phyloP scores from a whole-genome alignment of 2,329 filamentous ascomycete species.

The Fusarium oligoseptatum region DNA sequence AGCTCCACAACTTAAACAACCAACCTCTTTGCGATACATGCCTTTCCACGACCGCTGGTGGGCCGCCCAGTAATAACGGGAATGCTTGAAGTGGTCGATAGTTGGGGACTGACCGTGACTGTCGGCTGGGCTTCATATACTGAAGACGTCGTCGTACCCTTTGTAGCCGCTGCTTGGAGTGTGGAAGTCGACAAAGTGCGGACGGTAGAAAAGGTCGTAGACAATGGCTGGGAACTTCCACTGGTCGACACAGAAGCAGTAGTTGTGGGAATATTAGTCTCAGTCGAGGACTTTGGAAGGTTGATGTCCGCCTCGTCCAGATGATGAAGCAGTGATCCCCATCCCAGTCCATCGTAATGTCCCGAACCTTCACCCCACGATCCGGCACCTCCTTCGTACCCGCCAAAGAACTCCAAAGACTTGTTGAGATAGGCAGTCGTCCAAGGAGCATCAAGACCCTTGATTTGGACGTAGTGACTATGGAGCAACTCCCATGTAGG shows the following conservation, averaged over 20 bases:
- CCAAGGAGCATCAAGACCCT: constrained; percentile 30
- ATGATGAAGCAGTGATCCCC: constrained; percentile 25
- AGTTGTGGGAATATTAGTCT: not conserved
- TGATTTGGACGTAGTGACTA: constrained; percentile 28
- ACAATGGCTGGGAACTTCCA: not conserved
- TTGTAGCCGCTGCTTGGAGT: not conserved
- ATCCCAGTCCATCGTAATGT: constrained; percentile 14
- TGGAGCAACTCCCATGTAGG: constrained; percentile 30
- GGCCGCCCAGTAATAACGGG: not conserved
- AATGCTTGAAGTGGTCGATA: not conserved
- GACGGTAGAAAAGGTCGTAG: not conserved
- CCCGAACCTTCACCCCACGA: constrained; percentile 3
- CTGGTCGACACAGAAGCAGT: not conserved
- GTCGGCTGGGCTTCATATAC: not conserved
- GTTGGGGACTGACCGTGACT: not conserved
- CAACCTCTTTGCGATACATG: not conserved
- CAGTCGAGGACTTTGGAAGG: not conserved
- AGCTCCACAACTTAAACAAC: not conserved
- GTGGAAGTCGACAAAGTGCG: not conserved
- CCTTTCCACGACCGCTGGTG: not conserved
- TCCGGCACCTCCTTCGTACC: constrained; percentile 21
- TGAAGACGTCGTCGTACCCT: not conserved
- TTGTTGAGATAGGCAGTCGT: constrained; percentile 27
- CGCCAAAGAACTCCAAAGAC: constrained; percentile 6
- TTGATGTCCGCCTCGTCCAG: constrained; percentile 9